Conservation (phyloP, 1,284 basidiomycete genomes). For the Leccinum pachyderme region DNA sequence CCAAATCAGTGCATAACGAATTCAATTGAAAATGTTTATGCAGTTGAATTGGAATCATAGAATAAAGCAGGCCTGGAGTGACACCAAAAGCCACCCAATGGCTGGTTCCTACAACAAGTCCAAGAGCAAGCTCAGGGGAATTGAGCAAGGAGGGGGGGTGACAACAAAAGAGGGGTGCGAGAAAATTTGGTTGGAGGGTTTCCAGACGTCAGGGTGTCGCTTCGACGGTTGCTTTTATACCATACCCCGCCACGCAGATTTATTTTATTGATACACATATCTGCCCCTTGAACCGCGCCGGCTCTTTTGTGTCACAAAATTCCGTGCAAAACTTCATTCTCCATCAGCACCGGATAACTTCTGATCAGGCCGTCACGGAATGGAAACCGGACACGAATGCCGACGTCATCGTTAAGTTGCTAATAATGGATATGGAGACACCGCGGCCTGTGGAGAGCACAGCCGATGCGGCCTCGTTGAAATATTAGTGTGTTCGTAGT, state of each 20-base stretch:
- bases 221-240: conserved; percentile 24
- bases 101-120: conserved; percentile 9
- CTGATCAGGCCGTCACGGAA: conserved; percentile 29
- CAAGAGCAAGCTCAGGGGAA: background rate
- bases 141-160: background rate
- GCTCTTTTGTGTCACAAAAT: conserved; percentile 20
- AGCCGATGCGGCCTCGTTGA: conserved; percentile 24
- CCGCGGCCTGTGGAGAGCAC: conserved; percentile 17
- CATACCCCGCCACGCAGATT: conserved; percentile 1
- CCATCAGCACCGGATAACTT: conserved; percentile 21
- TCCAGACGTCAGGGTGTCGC: background rate
- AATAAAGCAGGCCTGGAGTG: conserved; percentile 29
- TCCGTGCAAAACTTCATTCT: conserved; percentile 4
- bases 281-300: conserved; percentile 9
- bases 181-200: conserved; percentile 15
- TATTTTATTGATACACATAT: conserved; percentile 13
- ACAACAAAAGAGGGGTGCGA: conserved; percentile 8
- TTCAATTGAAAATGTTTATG: conserved; percentile 29
- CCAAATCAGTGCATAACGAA: conserved; percentile 30
- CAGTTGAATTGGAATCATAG: conserved; percentile 35
- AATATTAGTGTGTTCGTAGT: conserved; percentile 7
- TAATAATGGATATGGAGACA: conserved; percentile 12
- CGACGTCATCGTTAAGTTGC: conserved; percentile 24
- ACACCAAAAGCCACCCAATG: conserved; percentile 26
- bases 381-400: conserved; percentile 19